Conservation (phyloP, 805 yeast species). For the Candida ficus region DNA sequence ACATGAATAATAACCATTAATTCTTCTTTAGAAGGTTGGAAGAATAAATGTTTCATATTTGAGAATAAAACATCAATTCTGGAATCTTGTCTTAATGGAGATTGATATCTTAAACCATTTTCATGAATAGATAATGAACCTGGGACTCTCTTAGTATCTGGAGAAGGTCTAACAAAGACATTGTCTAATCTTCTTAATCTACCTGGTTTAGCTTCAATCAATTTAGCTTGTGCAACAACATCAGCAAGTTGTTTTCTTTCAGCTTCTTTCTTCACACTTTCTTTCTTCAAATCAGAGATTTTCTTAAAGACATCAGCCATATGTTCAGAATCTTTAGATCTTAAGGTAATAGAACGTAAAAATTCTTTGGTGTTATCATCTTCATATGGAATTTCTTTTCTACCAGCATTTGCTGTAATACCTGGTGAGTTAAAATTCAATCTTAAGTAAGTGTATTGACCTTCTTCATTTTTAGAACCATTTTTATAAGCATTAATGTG, state of each 20-base stretch:
- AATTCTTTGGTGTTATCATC: conserved; percentile 83
- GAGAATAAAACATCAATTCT: conserved; percentile 82
- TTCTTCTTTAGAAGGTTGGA: conserved; percentile 95
- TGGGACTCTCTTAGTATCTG: conserved; percentile 93
- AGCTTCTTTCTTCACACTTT: conserved; percentile 81
- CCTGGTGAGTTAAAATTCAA: conserved; percentile 94
- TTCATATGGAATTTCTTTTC: conserved; percentile 85
- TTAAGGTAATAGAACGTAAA: conserved; percentile 77
- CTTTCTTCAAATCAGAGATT: conserved; percentile 88
- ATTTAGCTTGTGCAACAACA: conserved; percentile 86
- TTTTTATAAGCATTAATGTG: conserved; percentile 92
- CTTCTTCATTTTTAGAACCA: conserved; percentile 94
- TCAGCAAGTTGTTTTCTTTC: conserved; percentile 91
- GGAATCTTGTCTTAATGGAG: conserved; percentile 79
- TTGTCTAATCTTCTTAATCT: conserved; percentile 84
- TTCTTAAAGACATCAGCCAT: conserved; percentile 86
- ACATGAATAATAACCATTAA: conserved; percentile 88
- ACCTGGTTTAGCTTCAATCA: conserved; percentile 75
- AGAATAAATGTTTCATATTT: conserved; percentile 88
- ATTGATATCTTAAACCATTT: conserved; percentile 92
- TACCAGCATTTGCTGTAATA: conserved; percentile 61
- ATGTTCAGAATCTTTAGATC: conserved; percentile 87
- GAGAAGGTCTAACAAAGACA: conserved; percentile 90
- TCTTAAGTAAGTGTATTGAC: conserved; percentile 86
- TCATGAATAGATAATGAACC: conserved; percentile 90